Evolutionary conservation across 805 yeast species (phyloP).

Genomic region (Candida insectorum): DNA sequence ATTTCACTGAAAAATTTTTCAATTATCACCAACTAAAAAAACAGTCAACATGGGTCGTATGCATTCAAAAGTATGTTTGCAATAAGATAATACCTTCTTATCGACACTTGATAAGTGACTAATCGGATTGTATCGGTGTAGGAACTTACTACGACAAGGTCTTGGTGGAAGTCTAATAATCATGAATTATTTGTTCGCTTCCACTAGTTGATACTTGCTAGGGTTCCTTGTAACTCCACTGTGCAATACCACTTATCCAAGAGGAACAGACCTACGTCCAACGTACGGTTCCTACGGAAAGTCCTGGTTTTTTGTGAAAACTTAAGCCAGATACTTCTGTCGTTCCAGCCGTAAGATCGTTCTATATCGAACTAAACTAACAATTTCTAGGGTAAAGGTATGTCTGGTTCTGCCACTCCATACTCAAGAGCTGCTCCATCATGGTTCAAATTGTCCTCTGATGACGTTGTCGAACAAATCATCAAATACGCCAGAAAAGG

Average conservation of each 20-base stretch:
- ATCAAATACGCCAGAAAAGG: slow-evolving; percentile 99
- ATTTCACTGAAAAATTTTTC: slow-evolving; percentile 19
- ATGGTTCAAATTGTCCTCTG: slow-evolving; percentile 98
- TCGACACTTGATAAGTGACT: slow-evolving; percentile 5
- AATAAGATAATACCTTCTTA: neutral
- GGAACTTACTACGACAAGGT: slow-evolving; percentile 10
- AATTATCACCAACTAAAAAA: slow-evolving; percentile 21
- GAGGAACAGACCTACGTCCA: slow-evolving; percentile 2
- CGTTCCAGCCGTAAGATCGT: too few species aligned
- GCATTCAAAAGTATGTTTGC: slow-evolving; percentile 90
- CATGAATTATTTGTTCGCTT: slow-evolving; percentile 11
- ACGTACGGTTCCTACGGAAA: too few species aligned
- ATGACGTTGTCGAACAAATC: slow-evolving; percentile 95
- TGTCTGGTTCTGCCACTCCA: slow-evolving; percentile 98
- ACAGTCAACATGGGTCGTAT: slow-evolving; percentile 96
- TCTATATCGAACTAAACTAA: slow-evolving; percentile 9
- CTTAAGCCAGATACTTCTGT: too few species aligned
- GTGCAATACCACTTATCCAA: slow-evolving; percentile 12
- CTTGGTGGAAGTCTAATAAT: slow-evolving; percentile 12
- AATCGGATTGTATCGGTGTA: slow-evolving; percentile 8
- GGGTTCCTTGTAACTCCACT: slow-evolving; percentile 7
- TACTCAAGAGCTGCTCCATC: slow-evolving; percentile 98
- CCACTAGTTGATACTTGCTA: slow-evolving; percentile 14
- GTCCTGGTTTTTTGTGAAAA: too few species aligned
- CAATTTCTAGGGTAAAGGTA: slow-evolving; percentile 88